These are phyloP conservation scores for Nicotiana attenuata DNA, from an alignment of 257 asterid genomes.

Conservation along the genomic window DNA sequence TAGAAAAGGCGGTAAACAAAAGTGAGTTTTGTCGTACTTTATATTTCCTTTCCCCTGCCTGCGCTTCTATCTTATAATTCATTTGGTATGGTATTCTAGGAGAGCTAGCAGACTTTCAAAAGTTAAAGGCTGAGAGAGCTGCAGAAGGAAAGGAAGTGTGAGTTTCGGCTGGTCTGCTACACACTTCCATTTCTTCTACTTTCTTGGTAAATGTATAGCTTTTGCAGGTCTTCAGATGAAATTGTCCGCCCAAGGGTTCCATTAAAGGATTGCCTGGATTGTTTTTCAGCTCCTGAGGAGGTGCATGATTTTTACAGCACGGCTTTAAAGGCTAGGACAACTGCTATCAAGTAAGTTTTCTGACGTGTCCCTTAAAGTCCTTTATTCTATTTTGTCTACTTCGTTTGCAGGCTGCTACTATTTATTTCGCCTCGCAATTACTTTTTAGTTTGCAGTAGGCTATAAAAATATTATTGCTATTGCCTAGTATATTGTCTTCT, in stretches of 20 bases:
- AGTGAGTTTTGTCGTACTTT: constrained; percentile 39
- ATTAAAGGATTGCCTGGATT: constrained; percentile 75
- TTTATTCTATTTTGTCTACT: not conserved
- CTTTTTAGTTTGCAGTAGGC: too few relatives aligned
- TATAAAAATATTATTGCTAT: too few relatives aligned
- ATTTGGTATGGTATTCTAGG: constrained; percentile 36
- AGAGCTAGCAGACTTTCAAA: constrained; percentile 64
- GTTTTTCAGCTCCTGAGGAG: constrained; percentile 83
- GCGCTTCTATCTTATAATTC: constrained; percentile 4
- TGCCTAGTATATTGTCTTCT: not conserved
- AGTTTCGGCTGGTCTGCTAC: constrained; percentile 31
- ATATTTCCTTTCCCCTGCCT: too few relatives aligned
- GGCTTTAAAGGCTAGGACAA: constrained; percentile 70
- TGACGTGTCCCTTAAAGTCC: not conserved
- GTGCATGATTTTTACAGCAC: constrained; percentile 85
- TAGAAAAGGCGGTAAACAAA: constrained; percentile 81
- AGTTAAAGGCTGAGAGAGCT: constrained; percentile 63
- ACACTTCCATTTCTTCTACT: constrained; percentile 1
- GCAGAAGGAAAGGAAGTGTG: constrained; percentile 72
- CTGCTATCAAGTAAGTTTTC: constrained; percentile 70
- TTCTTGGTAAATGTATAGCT: constrained; percentile 16
- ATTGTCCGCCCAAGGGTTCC: constrained; percentile 91
- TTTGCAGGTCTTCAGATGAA: constrained; percentile 65
- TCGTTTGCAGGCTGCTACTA: not conserved
- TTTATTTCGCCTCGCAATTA: too few relatives aligned